Percentiles rank a stretch among this genome's conserved stretches.
Conservation (phyloP, 371 early-diverging fungal species). For the Massospora cicadina region DNA sequence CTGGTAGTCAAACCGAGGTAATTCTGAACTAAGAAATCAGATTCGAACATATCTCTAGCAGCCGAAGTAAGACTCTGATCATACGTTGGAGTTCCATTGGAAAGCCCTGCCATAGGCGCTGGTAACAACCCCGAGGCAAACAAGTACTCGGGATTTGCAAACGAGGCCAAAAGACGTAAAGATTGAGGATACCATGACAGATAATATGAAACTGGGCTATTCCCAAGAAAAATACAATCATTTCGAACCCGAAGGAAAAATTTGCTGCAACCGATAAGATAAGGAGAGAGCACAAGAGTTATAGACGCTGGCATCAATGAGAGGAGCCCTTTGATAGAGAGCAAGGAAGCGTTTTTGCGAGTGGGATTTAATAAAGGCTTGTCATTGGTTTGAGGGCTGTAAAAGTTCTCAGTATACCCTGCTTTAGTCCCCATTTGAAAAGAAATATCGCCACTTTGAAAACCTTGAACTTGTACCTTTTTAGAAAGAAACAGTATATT, state of each 20-base stretch:
- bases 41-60: background rate
- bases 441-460: background rate
- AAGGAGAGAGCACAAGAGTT: background rate
- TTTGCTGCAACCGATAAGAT: background rate
- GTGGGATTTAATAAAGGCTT: background rate
- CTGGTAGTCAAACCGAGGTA: background rate
- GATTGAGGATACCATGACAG: constrained; percentile 1
- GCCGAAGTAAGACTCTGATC: background rate
- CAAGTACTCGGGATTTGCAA: background rate
- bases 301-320: background rate
- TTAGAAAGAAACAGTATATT: background rate
- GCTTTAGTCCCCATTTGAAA: background rate
- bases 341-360: background rate
- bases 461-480: background rate
- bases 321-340: background rate
- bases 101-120: background rate
- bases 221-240: constrained; percentile 1
- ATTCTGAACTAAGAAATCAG: background rate
- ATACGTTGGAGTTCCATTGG: background rate
- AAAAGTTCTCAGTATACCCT: background rate
- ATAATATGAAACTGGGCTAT: background rate
- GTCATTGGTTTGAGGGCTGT: background rate
- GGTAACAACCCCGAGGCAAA: constrained; percentile 3
- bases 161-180: background rate
- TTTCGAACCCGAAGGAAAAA: background rate